Conservation (phyloP, 2,329 filamentous ascomycete genomes). For the Calonectria crousiana region DNA sequence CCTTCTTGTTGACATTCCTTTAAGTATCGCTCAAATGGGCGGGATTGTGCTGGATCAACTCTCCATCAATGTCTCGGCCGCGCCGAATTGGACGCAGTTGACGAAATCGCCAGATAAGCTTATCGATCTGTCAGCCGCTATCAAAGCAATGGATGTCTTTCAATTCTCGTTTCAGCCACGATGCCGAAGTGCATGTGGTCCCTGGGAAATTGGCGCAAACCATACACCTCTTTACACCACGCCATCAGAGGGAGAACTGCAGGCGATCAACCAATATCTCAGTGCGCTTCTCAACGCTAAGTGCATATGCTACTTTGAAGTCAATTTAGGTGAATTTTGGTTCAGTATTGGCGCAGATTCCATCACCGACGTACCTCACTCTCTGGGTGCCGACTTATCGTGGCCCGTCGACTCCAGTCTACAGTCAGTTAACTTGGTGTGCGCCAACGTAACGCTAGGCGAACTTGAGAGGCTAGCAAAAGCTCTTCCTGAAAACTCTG, state of each 20-base stretch:
- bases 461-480: not conserved
- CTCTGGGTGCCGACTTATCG: not conserved
- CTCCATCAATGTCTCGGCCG: not conserved
- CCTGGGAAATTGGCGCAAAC: not conserved
- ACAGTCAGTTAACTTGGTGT: not conserved
- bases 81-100: not conserved
- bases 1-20: not conserved
- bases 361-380: not conserved
- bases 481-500: not conserved
- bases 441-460: not conserved
- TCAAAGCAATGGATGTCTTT: not conserved
- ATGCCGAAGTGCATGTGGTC: not conserved
- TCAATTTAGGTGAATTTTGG: not conserved
- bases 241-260: not conserved
- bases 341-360: not conserved
- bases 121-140: not conserved
- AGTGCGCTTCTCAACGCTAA: not conserved
- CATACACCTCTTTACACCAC: not conserved
- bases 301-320: not conserved
- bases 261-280: not conserved
- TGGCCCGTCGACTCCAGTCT: not conserved
- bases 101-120: not conserved
- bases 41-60: not conserved
- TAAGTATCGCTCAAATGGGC: not conserved
- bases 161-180: slow-evolving; percentile 6